These are phyloP conservation scores for Colletotrichum sp. DNA, from an alignment of 2,329 filamentous ascomycete genomes.

Conservation along the genomic window DNA sequence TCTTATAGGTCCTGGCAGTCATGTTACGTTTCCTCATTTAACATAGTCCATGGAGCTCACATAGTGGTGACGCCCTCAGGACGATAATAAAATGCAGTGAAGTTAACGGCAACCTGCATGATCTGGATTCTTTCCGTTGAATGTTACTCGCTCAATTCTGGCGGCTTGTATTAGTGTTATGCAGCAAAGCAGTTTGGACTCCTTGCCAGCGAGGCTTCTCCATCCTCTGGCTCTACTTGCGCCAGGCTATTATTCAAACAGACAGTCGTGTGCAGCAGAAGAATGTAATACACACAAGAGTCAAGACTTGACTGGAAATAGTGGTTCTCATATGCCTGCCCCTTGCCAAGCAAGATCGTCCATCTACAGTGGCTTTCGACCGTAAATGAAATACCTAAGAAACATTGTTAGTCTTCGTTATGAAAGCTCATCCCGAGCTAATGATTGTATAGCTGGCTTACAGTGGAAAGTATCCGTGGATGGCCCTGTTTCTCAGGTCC, in stretches of 20 bases:
- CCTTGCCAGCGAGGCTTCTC: rapidly evolving
- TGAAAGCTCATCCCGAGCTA: background rate
- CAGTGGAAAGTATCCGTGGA: background rate
- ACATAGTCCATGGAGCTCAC: background rate
- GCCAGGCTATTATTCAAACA: background rate
- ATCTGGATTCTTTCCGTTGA: background rate
- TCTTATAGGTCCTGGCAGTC: too few relatives aligned
- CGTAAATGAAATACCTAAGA: background rate
- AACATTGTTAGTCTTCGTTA: rapidly evolving
- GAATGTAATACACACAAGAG: rapidly evolving
- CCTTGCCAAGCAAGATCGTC: background rate
- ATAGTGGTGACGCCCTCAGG: rapidly evolving
- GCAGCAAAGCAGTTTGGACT: background rate
- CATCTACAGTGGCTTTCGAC: background rate
- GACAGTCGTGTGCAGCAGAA: rapidly evolving
- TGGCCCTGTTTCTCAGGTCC: background rate
- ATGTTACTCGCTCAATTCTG: background rate
- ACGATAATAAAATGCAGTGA: background rate
- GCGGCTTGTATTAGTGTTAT: background rate
- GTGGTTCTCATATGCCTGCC: background rate
- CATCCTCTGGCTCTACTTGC: rapidly evolving
- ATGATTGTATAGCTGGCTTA: background rate
- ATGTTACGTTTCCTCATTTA: too few relatives aligned
- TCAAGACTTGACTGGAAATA: background rate
- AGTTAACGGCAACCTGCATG: background rate